Conservation (phyloP, 208 protist genomes). For the Leishmania tropica region DNA sequence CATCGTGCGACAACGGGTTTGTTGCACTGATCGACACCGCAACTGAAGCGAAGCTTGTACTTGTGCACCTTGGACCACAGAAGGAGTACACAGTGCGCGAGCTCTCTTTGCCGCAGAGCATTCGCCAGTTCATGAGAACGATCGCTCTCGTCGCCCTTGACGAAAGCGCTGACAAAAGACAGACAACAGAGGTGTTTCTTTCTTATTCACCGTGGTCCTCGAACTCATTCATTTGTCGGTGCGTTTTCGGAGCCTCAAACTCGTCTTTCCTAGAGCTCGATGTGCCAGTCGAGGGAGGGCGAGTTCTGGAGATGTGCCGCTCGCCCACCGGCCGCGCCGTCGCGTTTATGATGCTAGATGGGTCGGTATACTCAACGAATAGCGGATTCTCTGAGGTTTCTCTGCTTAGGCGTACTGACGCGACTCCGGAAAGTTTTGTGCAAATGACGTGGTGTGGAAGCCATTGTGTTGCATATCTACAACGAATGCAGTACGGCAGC, state of each 20-base stretch:
- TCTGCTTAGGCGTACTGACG: conserved; percentile 29
- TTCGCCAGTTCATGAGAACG: conserved; percentile 13
- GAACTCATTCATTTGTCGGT: conserved; percentile 36
- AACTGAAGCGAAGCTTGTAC: conserved; percentile 29
- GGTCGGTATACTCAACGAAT: conserved; percentile 58
- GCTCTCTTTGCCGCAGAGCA: conserved; percentile 31
- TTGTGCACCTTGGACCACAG: conserved; percentile 22
- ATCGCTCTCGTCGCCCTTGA: conserved; percentile 29
- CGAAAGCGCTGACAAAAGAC: conserved; percentile 7
- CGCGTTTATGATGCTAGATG: conserved; percentile 64
- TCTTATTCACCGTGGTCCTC: conserved; percentile 23
- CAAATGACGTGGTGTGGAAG: conserved; percentile 71
- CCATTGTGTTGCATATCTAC: conserved; percentile 35
- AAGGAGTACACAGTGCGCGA: conserved; percentile 25
- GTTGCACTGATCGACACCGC: conserved; percentile 31
- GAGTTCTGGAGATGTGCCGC: conserved; percentile 56
- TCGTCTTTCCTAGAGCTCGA: conserved; percentile 43
- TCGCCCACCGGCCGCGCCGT: conserved; percentile 49
- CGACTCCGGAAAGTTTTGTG: conserved; percentile 17
- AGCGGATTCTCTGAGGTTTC: conserved; percentile 64
- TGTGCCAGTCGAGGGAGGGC: conserved; percentile 56
- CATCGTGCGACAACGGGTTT: conserved; percentile 53
- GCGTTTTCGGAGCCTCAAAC: conserved; percentile 18
- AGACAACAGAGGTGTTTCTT: conserved; percentile 29
- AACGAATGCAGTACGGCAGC: conserved; percentile 34